Evolutionary conservation across 1,284 basidiomycete genomes (phyloP), one percentile per base, ranked within the genome.

Genomic region (Cutaneotrichosporon sp.): DNA sequence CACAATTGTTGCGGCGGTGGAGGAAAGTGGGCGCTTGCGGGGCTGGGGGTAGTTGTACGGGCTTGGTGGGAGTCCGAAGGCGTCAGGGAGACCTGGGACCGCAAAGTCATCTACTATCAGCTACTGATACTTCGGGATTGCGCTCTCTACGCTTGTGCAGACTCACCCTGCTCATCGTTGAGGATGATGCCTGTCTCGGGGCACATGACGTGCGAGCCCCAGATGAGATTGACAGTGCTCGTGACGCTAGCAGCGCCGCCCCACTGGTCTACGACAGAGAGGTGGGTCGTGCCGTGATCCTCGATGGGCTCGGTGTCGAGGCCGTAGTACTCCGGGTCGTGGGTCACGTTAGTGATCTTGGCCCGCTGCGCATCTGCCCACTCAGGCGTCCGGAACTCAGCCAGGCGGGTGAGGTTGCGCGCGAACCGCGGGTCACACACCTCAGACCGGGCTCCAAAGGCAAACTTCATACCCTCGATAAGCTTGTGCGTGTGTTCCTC

Each of bases 221-320:
- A 96, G 27, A 79, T 75, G 17, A 92, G 67, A 71, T 97, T 97
- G 46, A 97, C 75, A 0, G 92, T 93, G 1, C 86, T 85, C 1
- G 92, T 96, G 24, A 96, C 70, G 20, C 87, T 75, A 3, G 90
- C 88, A 0, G 86, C 89, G 79, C 91, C 90, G 31, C 89, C 90
- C 67, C 86, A 79, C 62, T 80, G 79, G 74, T 96, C 92, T 2
- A 92, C 77, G 11, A 86, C 80, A 14, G 86, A 88, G 4, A 85
- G 79, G 67, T 94, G 91, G 52, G 87, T 91, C 83, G 92, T 97
- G 33, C 93, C 92, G 74, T 92, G 88, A 71, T 94, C 89, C 6
- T 77, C 78, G 24, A 79, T 79, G 20, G 88, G 75, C 61, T 90
- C 90, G 63, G 83, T 90, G 37, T 85, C 78, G 1, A 92, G 87